Percentiles rank a stretch among this genome's conserved stretches.
These are phyloP conservation scores for Lichtheimia hyalospora DNA, from an alignment of 371 early-diverging fungal species.

Conservation along the genomic window DNA sequence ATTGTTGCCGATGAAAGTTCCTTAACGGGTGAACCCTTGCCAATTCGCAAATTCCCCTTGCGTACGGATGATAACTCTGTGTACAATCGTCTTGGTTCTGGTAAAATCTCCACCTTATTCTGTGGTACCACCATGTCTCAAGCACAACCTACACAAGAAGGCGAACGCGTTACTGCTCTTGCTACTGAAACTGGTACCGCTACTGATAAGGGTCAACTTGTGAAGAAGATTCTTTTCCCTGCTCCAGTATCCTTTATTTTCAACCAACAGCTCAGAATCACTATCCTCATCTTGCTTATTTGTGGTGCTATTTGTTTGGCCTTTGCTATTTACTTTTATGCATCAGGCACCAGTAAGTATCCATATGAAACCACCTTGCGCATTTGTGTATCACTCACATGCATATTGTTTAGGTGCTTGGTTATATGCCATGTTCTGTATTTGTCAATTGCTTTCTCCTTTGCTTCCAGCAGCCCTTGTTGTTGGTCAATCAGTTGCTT, in stretches of 20 bases:
- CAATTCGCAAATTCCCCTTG: conserved; percentile 76
- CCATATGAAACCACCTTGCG: too few relatives aligned
- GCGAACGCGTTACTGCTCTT: conserved; percentile 38
- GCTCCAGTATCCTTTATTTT: conserved; percentile 67
- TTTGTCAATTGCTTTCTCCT: conserved; percentile 67
- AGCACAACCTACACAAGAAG: conserved; percentile 16
- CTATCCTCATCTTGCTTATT: conserved; percentile 56
- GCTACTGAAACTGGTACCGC: conserved; percentile 73
- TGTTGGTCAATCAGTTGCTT: conserved; percentile 69
- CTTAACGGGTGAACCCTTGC: conserved; percentile 84
- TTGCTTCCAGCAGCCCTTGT: conserved; percentile 73
- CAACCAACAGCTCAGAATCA: conserved; percentile 71
- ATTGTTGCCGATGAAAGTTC: conserved; percentile 82
- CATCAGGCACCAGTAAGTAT: conserved; percentile 44
- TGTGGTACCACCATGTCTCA: conserved; percentile 66
- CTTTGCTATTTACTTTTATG: conserved; percentile 53
- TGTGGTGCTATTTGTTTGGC: conserved; percentile 57
- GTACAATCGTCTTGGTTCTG: conserved; percentile 31
- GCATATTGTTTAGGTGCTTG: conserved; percentile 14
- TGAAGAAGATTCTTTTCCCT: conserved; percentile 79
- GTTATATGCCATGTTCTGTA: conserved; percentile 63
- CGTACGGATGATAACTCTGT: conserved; percentile 37
- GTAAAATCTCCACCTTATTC: conserved; percentile 58
- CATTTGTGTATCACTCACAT: conserved; percentile 33
- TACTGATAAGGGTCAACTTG: conserved; percentile 75